These are phyloP conservation scores for Deuterostichococcus epilithicus DNA, from an alignment of 139 green algal genomes.

Conservation along the genomic window DNA sequence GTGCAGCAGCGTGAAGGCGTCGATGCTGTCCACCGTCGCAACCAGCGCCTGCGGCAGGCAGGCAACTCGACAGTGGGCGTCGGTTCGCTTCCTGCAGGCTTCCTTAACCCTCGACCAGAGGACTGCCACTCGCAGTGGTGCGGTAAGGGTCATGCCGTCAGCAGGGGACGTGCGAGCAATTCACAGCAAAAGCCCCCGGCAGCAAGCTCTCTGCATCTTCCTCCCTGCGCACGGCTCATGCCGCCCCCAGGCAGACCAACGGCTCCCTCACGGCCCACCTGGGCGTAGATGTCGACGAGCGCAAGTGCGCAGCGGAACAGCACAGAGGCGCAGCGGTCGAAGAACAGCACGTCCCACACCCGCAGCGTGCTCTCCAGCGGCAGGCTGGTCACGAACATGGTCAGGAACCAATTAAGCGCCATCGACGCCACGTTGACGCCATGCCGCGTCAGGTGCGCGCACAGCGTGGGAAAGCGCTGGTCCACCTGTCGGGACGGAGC, in stretches of 20 bases:
- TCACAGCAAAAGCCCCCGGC: no score
- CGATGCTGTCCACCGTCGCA: constrained; percentile 33
- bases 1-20: constrained; percentile 56
- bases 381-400: constrained; percentile 83
- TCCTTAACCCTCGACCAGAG: no score
- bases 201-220: no score
- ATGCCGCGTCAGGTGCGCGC: constrained; percentile 48
- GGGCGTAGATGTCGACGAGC: constrained; percentile 68
- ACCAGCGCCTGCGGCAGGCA: constrained; percentile 59
- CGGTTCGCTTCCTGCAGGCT: background rate
- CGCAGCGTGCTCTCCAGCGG: constrained; percentile 79
- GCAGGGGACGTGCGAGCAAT: no score
- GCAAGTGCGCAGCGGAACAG: constrained; percentile 71
- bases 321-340: constrained; percentile 59
- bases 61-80: background rate
- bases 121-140: no score
- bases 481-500: constrained; percentile 76
- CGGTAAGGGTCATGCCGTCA: no score
- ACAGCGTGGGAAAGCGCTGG: constrained; percentile 52
- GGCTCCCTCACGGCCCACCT: constrained; percentile 27
- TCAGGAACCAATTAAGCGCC: constrained; percentile 76
- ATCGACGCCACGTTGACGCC: constrained; percentile 59
- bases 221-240: no score
- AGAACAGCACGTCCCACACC: constrained; percentile 82
- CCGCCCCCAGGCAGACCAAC: no score